Evolutionary conservation across 2,329 filamentous ascomycete genomes (phyloP).

Genomic region (Aspergillus alliaceus): DNA sequence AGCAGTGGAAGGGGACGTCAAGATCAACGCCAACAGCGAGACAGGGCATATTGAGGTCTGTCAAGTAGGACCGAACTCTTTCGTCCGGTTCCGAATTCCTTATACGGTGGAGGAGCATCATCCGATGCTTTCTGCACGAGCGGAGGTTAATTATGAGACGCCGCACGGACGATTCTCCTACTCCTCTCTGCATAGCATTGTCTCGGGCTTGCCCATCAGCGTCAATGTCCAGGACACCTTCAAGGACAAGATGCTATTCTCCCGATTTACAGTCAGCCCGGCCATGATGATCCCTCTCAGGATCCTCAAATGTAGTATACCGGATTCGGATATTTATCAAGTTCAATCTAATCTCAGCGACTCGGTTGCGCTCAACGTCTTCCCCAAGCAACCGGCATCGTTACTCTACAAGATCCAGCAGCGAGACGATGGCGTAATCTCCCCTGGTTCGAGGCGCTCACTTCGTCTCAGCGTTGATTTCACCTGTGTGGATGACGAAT

Average conservation of each 20-base stretch:
- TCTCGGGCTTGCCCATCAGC: slow-evolving; percentile 77
- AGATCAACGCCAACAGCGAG: slow-evolving; percentile 43
- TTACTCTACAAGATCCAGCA: slow-evolving; percentile 73
- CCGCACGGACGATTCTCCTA: slow-evolving; percentile 65
- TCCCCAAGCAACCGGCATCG: slow-evolving; percentile 77
- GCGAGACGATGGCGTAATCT: slow-evolving; percentile 15
- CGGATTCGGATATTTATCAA: slow-evolving; percentile 66
- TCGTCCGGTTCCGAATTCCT: slow-evolving; percentile 60
- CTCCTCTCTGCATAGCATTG: slow-evolving; percentile 62
- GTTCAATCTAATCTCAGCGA: slow-evolving; percentile 50
- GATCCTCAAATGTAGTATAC: slow-evolving; percentile 68
- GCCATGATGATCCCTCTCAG: slow-evolving; percentile 73
- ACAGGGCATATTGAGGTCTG: slow-evolving; percentile 49
- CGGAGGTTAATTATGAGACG: slow-evolving; percentile 76
- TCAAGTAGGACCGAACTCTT: slow-evolving; percentile 29
- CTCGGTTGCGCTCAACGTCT: slow-evolving; percentile 60
- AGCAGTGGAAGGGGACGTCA: slow-evolving; percentile 42
- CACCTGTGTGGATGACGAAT: slow-evolving; percentile 72
- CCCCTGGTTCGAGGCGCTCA: slow-evolving; percentile 28
- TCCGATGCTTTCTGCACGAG: slow-evolving; percentile 66
- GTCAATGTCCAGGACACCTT: slow-evolving; percentile 98
- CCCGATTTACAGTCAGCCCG: slow-evolving; percentile 86
- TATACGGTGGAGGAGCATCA: slow-evolving; percentile 82
- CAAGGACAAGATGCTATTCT: slow-evolving; percentile 78
- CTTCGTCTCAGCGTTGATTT: slow-evolving; percentile 70